A percentile compares a stretch with the other conserved stretches of the same genome.
These are phyloP conservation scores for Talaromyces liani DNA, from an alignment of 495 filamentous ascomycete genomes.

Conservation along the genomic window DNA sequence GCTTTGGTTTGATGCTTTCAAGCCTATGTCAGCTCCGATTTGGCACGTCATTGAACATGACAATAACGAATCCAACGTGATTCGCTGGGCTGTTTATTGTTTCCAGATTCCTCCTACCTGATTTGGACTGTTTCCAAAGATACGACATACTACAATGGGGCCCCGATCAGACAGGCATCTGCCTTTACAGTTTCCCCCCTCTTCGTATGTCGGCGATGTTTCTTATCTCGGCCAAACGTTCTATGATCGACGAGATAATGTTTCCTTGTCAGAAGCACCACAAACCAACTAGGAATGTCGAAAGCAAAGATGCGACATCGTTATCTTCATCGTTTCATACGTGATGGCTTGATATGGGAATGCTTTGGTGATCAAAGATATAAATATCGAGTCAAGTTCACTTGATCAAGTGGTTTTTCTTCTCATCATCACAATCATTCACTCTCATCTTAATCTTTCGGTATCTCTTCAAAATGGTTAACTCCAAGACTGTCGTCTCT, in stretches of 20 bases:
- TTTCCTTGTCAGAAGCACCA: background rate
- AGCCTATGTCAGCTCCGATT: background rate
- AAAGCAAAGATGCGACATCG: background rate
- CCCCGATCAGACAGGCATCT: background rate
- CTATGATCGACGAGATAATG: background rate
- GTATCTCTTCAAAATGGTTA: constrained; percentile 28
- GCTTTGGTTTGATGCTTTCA: background rate
- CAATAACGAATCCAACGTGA: background rate
- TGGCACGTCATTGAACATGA: background rate
- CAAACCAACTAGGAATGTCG: background rate
- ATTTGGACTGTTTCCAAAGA: background rate
- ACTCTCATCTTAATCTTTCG: background rate
- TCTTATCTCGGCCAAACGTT: background rate
- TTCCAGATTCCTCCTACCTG: background rate
- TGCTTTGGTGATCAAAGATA: background rate
- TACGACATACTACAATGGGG: background rate
- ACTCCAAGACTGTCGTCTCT: constrained; percentile 31
- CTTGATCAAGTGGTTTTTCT: background rate
- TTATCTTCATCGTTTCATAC: background rate
- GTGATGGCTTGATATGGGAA: background rate
- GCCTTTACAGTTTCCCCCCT: background rate
- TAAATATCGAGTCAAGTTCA: background rate
- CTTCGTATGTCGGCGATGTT: constrained; percentile 2
- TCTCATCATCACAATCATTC: background rate
- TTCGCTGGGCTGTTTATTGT: background rate